phyloP scores from a whole-genome alignment of 2,329 filamentous ascomycete species.

The Penicillium sp. region DNA sequence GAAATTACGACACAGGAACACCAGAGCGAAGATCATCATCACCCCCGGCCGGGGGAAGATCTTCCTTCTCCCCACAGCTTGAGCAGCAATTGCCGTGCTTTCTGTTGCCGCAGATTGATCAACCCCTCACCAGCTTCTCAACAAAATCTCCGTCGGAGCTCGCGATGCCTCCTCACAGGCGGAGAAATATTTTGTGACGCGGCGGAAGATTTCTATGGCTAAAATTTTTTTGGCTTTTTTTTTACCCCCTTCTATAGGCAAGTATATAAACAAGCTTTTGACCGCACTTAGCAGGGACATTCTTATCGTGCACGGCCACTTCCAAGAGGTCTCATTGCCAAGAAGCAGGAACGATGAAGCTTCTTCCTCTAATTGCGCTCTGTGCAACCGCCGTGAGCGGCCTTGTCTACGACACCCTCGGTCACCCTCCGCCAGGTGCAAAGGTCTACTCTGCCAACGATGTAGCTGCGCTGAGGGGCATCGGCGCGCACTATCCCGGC shows the following conservation, averaged over 20 bases:
- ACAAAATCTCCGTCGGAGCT: background rate
- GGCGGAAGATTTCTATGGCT: too few relatives aligned
- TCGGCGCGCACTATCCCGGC: slow-evolving; percentile 32
- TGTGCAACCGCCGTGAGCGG: slow-evolving; percentile 25
- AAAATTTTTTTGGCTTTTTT: background rate
- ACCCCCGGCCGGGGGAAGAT: slow-evolving; percentile 5
- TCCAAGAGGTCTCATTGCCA: background rate
- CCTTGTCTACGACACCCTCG: slow-evolving; percentile 25
- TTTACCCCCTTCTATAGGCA: too few relatives aligned
- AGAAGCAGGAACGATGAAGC: slow-evolving; percentile 28
- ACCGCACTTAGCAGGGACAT: background rate
- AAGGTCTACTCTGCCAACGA: slow-evolving; percentile 31
- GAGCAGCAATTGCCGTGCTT: slow-evolving; percentile 8
- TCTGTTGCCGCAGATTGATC: background rate
- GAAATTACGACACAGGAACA: slow-evolving; percentile 5
- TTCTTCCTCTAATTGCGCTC: slow-evolving; percentile 29
- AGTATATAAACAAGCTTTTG: slow-evolving; percentile 7
- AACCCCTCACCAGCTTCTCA: background rate
- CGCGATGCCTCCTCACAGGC: slow-evolving; percentile 4
- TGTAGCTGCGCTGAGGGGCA: slow-evolving; percentile 21
- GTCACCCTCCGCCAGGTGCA: slow-evolving; percentile 26
- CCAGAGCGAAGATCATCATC: background rate
- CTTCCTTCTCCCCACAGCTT: background rate
- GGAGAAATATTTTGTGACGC: slow-evolving; percentile 5
- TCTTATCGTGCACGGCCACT: background rate